Base-by-base conservation (phyloP, 257 asterid genomes). In the Solanum pinnatisectum region DNA sequence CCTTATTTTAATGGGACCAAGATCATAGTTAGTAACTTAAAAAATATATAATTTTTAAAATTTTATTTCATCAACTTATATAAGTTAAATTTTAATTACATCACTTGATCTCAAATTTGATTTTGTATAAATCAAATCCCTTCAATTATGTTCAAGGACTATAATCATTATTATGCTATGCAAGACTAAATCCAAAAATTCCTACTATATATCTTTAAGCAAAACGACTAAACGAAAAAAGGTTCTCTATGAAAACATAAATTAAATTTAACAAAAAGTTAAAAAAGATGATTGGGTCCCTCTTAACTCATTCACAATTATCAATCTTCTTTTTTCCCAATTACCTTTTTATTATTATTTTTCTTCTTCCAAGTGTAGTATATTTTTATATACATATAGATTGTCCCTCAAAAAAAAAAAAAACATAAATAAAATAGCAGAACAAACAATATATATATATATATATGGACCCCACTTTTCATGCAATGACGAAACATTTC, bases 401-500 rank as follows among this genome's bases (percentile, higher is more conserved):
- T 56, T 56, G 65, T 56, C 65, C 65, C 6, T 3, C 70, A 1
- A 60, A 60, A 8, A 59, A 18, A 30, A 30, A 16, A 52, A 56
- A 20, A 22, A 8, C 14, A 60, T 22, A 59, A 59, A 77, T 23
- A 30, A 84, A 84, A 60, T 56, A 72, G 67, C 89, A 89, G 44
- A 89, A 87, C 85, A 67, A 59, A 35, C 81, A 73, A 73, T 18
- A 35, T 35, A 73, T 40, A 30, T 30, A 70, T n/a, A n/a, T 30
- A 42, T 49, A 49, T 22, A 86, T 89, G 74, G 95, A 86, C 88
- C 94, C 95, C 93, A 89, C 44, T 46, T 87, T 84, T 87, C 87
- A 60, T 84, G 86, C 87, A 68, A 70, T 93, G 96, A 92, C 94
- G 94, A 90, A 93, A 93, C 72, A 92, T 88, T 89, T 91, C 91